phyloP scores from a whole-genome alignment of 352 stramenopile genomes.

The Pythium volutum region DNA sequence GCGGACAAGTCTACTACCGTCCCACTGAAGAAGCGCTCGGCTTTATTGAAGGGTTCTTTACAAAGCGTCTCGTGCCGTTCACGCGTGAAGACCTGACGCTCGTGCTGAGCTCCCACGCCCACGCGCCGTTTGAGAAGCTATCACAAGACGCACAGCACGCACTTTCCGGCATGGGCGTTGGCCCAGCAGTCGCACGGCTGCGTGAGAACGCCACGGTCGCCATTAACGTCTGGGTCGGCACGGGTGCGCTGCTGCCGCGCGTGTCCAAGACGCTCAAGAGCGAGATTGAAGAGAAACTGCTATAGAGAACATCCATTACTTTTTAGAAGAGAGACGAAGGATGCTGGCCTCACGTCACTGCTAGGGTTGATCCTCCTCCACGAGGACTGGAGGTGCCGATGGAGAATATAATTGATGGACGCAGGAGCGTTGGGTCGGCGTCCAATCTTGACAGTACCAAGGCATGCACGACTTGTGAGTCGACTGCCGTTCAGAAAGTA shows the following conservation, averaged over 20 bases:
- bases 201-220: conserved; percentile 37
- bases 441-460: too few species aligned
- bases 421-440: too few species aligned
- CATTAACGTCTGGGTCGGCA: conserved; percentile 80
- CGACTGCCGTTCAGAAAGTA: too few species aligned
- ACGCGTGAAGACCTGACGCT: conserved; percentile 39
- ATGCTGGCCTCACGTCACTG: too few species aligned
- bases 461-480: too few species aligned
- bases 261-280: conserved; percentile 63
- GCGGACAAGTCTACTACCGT: conserved; percentile 76
- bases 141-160: conserved; percentile 32
- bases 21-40: conserved; percentile 84
- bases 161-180: conserved; percentile 36
- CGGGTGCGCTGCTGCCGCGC: conserved; percentile 64
- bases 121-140: conserved; percentile 52
- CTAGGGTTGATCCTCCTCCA: too few species aligned
- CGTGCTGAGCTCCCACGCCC: conserved; percentile 46
- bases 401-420: too few species aligned
- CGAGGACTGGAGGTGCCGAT: too few species aligned
- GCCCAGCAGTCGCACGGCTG: conserved; percentile 57
- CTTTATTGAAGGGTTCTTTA: conserved; percentile 87
- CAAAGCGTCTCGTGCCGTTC: conserved; percentile 62
- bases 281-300: conserved; percentile 52
- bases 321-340: too few species aligned
- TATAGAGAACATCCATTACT: neutral